phyloP scores from a whole-genome alignment of 768 basidiomycete species.

The Boletus edulis region DNA sequence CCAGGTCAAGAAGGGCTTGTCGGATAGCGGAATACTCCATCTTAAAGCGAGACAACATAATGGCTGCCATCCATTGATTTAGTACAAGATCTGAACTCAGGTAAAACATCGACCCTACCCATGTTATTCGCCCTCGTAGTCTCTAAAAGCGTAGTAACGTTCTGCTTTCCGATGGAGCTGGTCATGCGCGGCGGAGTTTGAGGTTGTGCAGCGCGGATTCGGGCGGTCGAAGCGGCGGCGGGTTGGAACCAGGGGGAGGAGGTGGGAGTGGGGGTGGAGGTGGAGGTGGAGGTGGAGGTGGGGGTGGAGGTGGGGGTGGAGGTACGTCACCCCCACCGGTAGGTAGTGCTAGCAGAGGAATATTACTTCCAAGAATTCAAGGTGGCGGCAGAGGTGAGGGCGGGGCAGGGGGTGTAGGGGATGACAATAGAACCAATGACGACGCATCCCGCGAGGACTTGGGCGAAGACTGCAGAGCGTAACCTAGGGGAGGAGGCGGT shows the following conservation, averaged over 20 bases:
- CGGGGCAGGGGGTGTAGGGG: conserved; percentile 31
- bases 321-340: background rate
- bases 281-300: conserved; percentile 30
- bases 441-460: conserved; percentile 27
- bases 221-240: conserved; percentile 27
- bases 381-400: conserved; percentile 30
- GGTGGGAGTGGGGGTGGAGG: conserved; percentile 35
- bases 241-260: conserved; percentile 32
- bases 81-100: background rate
- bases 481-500: conserved; percentile 15
- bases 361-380: conserved; percentile 6
- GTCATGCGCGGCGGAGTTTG: conserved; percentile 40
- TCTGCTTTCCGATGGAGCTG: conserved; percentile 50
- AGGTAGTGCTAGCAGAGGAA: background rate
- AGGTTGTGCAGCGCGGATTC: conserved; percentile 34
- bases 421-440: conserved; percentile 20
- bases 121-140: conserved; percentile 84
- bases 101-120: conserved; percentile 41
- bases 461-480: conserved; percentile 6
- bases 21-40: conserved; percentile 61
- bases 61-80: conserved; percentile 44
- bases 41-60: conserved; percentile 81
- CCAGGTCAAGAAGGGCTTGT: conserved; percentile 66
- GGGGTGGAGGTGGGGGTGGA: too few relatives aligned
- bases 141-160: conserved; percentile 69